Conservation (phyloP, 2,329 filamentous ascomycete genomes). For the Aspergillus tanneri region DNA sequence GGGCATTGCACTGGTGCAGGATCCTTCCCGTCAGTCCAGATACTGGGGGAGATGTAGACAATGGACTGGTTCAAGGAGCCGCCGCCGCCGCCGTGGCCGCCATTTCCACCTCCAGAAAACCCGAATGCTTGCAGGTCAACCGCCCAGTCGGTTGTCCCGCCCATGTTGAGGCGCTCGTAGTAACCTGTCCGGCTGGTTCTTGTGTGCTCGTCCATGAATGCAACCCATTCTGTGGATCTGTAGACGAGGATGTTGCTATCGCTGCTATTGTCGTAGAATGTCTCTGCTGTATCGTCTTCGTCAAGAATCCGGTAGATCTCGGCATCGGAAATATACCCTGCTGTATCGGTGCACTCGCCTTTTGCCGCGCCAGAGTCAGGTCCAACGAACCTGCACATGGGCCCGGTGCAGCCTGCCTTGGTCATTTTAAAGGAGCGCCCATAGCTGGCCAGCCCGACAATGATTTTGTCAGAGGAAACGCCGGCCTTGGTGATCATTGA, state of each 20-base stretch:
- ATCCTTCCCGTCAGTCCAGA: background rate
- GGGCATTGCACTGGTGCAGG: background rate
- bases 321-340: slow-evolving; percentile 39
- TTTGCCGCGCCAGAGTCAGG: slow-evolving; percentile 25
- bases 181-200: slow-evolving; percentile 22
- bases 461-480: slow-evolving; percentile 24
- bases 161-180: slow-evolving; percentile 29
- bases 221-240: slow-evolving; percentile 25
- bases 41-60: slow-evolving; percentile 1
- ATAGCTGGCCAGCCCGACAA: slow-evolving; percentile 35
- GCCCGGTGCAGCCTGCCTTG: slow-evolving; percentile 26
- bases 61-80: background rate
- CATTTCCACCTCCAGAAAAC: background rate
- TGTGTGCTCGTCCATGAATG: slow-evolving; percentile 29
- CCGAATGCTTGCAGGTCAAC: slow-evolving; percentile 26
- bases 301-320: slow-evolving; percentile 38
- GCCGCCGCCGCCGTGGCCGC: background rate
- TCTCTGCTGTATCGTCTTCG: slow-evolving; percentile 1
- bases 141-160: slow-evolving; percentile 40
- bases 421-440: slow-evolving; percentile 36
- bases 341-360: slow-evolving; percentile 37
- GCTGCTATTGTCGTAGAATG: background rate
- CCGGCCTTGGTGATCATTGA: slow-evolving; percentile 26
- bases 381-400: slow-evolving; percentile 34
- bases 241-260: slow-evolving; percentile 1